Evolutionary conservation across 1,139 yeast genomes (phyloP).

Genomic region (Pichia sp.): DNA sequence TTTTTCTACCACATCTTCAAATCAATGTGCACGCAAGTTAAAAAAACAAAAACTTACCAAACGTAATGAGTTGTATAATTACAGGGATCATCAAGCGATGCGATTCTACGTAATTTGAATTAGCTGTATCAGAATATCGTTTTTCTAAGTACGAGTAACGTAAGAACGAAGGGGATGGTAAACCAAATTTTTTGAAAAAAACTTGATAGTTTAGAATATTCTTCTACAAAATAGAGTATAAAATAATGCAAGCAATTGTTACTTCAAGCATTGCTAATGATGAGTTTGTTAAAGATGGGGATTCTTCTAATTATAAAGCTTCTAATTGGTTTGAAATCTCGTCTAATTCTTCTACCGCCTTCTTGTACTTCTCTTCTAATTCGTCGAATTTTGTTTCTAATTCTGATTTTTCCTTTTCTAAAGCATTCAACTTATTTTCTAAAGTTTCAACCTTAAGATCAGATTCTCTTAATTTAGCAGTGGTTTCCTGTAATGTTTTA

Average conservation of each 20-base stretch:
- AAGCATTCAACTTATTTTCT: conserved; percentile 88
- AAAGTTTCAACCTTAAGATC: conserved; percentile 96
- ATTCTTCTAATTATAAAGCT: conserved; percentile 57
- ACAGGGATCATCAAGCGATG: too few species aligned
- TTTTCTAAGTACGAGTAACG: too few species aligned
- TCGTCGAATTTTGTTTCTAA: conserved; percentile 92
- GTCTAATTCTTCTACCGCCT: conserved; percentile 85
- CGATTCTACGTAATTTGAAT: too few species aligned
- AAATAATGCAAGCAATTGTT: conserved; percentile 6
- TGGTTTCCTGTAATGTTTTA: conserved; percentile 85
- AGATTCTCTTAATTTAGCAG: conserved; percentile 89
- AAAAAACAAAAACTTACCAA: too few species aligned
- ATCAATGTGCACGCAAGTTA: too few species aligned
- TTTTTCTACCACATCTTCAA: too few species aligned
- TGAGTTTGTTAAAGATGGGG: not conserved
- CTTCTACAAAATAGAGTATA: conserved; percentile 5
- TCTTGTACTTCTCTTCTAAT: conserved; percentile 68
- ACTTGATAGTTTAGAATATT: too few species aligned
- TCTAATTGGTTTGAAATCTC: conserved; percentile 93
- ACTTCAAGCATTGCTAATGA: conserved; percentile 2
- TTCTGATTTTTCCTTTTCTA: conserved; percentile 88
- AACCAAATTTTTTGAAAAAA: too few species aligned
- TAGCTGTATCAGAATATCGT: too few species aligned
- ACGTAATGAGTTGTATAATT: too few species aligned
- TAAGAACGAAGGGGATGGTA: too few species aligned